Conservation (phyloP, 306 rosid species). For the Begonia loranthoides region DNA sequence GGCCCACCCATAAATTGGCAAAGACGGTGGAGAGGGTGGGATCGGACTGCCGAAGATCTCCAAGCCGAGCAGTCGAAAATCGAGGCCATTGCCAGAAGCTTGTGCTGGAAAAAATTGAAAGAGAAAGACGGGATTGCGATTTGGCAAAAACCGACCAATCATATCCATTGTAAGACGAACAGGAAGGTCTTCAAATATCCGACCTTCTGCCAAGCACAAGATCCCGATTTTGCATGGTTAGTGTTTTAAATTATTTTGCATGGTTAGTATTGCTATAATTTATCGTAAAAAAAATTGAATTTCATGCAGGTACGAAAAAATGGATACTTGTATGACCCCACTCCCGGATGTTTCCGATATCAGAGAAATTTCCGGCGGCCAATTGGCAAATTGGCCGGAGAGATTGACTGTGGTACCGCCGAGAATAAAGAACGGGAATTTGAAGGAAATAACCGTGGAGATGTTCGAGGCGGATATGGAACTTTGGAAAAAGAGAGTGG, state of each 20-base stretch:
- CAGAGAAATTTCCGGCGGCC: slow-evolving; percentile 54
- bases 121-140: slow-evolving; percentile 63
- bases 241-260: slow-evolving; percentile 4
- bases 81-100: slow-evolving; percentile 54
- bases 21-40: slow-evolving; percentile 61
- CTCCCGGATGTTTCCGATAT: slow-evolving; percentile 45
- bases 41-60: slow-evolving; percentile 54
- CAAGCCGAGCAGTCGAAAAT: slow-evolving; percentile 44
- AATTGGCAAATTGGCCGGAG: slow-evolving; percentile 50
- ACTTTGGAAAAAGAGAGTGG: slow-evolving; percentile 54
- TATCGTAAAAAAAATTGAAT: neutral
- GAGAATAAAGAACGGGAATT: slow-evolving; percentile 45
- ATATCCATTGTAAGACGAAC: slow-evolving; percentile 34
- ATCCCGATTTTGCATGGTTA: slow-evolving; percentile 56
- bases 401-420: slow-evolving; percentile 52
- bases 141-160: slow-evolving; percentile 70
- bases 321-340: slow-evolving; percentile 62
- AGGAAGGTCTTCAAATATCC: slow-evolving; percentile 17
- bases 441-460: slow-evolving; percentile 31
- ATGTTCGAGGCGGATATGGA: slow-evolving; percentile 29
- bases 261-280: neutral
- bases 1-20: slow-evolving; percentile 71
- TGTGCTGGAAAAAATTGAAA: slow-evolving; percentile 56
- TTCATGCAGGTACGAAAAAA: slow-evolving; percentile 46
- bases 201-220: slow-evolving; percentile 32